phyloP scores from a whole-genome alignment of 768 basidiomycete species.

The Boletus coccyginus region DNA sequence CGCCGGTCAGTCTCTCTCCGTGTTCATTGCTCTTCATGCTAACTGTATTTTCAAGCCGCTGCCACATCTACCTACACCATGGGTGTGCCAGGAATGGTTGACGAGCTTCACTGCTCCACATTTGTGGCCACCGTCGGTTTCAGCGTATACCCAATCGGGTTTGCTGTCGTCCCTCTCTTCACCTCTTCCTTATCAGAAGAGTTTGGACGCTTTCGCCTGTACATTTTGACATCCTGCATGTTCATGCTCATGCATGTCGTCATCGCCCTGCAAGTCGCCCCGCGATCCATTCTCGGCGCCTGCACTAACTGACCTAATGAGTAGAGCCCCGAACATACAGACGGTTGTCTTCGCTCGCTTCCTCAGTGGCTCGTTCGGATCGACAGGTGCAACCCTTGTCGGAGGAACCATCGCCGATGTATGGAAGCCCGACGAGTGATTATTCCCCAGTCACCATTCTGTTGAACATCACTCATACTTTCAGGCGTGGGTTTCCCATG shows the following conservation, averaged over 20 bases:
- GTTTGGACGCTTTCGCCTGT: slow-evolving; percentile 62
- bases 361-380: slow-evolving; percentile 62
- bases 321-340: slow-evolving; percentile 48
- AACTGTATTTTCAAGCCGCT: slow-evolving; percentile 37
- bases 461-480: slow-evolving; percentile 8
- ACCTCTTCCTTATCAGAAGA: slow-evolving; percentile 73
- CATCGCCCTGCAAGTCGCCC: slow-evolving; percentile 27
- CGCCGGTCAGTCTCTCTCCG: slow-evolving; percentile 23
- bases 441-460: slow-evolving; percentile 1
- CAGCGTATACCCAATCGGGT: slow-evolving; percentile 56
- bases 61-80: slow-evolving; percentile 51
- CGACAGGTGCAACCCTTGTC: slow-evolving; percentile 70
- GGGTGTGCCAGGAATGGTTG: slow-evolving; percentile 56
- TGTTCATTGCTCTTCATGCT: background rate
- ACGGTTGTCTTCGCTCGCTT: slow-evolving; percentile 66
- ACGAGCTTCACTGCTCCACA: slow-evolving; percentile 41
- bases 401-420: slow-evolving; percentile 74
- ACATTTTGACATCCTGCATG: slow-evolving; percentile 47
- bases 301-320: slow-evolving; percentile 2
- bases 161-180: slow-evolving; percentile 60
- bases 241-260: slow-evolving; percentile 52
- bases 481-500: slow-evolving; percentile 77
- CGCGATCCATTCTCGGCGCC: background rate
- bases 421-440: slow-evolving; percentile 60
- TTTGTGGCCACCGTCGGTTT: slow-evolving; percentile 49